Percentiles rank a stretch among this genome's conserved stretches.
phyloP scores from a whole-genome alignment of 257 asterid genomes.

The Capsicum chinense region DNA sequence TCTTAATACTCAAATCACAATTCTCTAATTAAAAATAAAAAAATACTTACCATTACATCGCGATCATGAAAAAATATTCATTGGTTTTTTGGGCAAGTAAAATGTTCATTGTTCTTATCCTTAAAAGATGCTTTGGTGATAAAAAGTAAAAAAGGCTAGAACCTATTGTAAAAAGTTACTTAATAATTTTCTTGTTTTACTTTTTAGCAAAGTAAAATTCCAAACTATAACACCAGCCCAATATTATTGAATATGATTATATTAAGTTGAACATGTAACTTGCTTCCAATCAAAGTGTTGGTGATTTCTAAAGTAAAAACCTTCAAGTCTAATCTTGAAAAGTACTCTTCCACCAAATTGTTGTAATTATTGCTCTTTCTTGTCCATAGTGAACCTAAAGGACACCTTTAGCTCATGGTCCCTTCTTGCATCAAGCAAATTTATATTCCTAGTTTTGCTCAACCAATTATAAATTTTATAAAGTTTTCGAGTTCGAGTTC shows the following conservation, averaged over 20 bases:
- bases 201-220: background rate
- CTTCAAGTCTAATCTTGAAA: background rate
- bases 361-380: constrained; percentile 7
- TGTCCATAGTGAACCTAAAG: background rate
- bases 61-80: background rate
- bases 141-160: background rate
- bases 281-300: constrained; percentile 14
- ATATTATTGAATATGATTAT: background rate
- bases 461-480: background rate
- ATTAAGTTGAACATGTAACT: background rate
- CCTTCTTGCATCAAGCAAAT: background rate
- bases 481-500: background rate
- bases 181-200: background rate
- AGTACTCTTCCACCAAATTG: background rate
- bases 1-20: too few species aligned
- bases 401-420: background rate
- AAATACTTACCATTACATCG: too few species aligned
- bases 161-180: background rate
- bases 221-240: background rate
- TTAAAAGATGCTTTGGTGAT: background rate
- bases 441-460: background rate
- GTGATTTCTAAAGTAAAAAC: background rate
- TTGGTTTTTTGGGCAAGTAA: background rate
- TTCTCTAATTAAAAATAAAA: too few species aligned
- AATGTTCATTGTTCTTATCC: background rate